Percentiles rank a stretch among this genome's conserved stretches.
Evolutionary conservation across 345 rosid genomes (phyloP).

Genomic region (Eucalyptus melliodora): DNA sequence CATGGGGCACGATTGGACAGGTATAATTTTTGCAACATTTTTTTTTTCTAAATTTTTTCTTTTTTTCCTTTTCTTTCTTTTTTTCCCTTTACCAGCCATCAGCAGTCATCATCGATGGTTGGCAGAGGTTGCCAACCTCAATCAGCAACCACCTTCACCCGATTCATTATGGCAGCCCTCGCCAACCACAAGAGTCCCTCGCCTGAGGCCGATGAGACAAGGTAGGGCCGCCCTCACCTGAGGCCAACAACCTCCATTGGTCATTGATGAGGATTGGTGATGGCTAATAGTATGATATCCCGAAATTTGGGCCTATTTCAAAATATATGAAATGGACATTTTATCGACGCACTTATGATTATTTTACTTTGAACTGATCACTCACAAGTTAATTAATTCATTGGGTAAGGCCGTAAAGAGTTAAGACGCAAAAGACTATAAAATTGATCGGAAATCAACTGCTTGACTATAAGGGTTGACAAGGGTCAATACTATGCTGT

Average conservation of each 20-base stretch:
- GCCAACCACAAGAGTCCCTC: background rate
- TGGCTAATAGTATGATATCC: background rate
- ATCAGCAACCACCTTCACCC: background rate
- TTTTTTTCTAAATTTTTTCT: too few relatives aligned
- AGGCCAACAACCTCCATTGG: too few relatives aligned
- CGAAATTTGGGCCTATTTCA: accelerated
- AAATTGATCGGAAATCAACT: too few relatives aligned
- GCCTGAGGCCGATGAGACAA: accelerated
- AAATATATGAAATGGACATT: too few relatives aligned
- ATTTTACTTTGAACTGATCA: too few relatives aligned
- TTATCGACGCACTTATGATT: too few relatives aligned
- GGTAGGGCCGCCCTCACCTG: background rate
- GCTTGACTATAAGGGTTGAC: too few relatives aligned
- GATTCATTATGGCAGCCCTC: background rate
- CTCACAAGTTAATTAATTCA: too few relatives aligned
- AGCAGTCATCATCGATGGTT: accelerated
- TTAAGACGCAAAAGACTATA: accelerated
- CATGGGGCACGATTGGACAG: accelerated
- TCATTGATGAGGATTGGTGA: background rate
- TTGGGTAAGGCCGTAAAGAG: accelerated
- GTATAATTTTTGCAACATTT: background rate
- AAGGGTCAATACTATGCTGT: too few relatives aligned
- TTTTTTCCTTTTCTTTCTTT: accelerated
- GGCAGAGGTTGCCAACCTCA: background rate
- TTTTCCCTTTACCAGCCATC: background rate